Evolutionary conservation across 1,139 yeast species (phyloP).

Genomic region (Hemisphaericaspora xylofermentans): DNA sequence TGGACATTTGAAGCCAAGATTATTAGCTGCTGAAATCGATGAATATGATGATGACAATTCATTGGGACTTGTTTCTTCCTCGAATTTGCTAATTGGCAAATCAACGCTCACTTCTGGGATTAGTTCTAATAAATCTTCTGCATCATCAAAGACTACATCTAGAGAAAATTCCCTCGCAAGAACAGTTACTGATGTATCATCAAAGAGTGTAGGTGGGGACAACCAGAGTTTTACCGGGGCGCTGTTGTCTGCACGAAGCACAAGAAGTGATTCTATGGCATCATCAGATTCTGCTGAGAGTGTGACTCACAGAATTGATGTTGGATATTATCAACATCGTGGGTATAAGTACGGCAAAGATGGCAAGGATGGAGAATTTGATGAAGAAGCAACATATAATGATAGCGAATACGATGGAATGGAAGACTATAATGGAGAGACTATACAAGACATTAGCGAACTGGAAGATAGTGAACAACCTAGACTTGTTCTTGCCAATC

Average conservation of each 20-base stretch:
- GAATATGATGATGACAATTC: slow-evolving; percentile 46
- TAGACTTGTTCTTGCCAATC: slow-evolving; percentile 68
- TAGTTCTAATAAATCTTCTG: slow-evolving; percentile 2
- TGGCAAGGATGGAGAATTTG: slow-evolving; percentile 17
- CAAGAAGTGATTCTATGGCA: slow-evolving; percentile 12
- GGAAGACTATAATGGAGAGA: slow-evolving; percentile 1
- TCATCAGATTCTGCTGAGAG: slow-evolving; percentile 21
- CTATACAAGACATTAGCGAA: slow-evolving; percentile 8
- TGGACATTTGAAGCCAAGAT: slow-evolving; percentile 71
- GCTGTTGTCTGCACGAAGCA: slow-evolving; percentile 8
- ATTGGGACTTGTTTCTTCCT: slow-evolving; percentile 11
- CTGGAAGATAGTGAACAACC: slow-evolving; percentile 40
- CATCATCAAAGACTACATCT: slow-evolving; percentile 6
- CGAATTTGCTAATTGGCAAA: slow-evolving; percentile 26
- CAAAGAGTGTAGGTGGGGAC: slow-evolving; percentile 16
- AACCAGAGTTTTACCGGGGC: slow-evolving; percentile 23
- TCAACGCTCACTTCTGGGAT: slow-evolving; percentile 13
- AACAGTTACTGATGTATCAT: slow-evolving; percentile 30
- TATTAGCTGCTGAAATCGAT: slow-evolving; percentile 76
- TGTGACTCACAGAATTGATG: slow-evolving; percentile 21
- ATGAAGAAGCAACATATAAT: slow-evolving; percentile 6
- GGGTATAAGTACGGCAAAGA: slow-evolving; percentile 34
- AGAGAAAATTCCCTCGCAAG: slow-evolving; percentile 29
- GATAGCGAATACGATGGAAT: slow-evolving; percentile 20
- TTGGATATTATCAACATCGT: slow-evolving; percentile 46